A percentile compares a stretch with the other conserved stretches of the same genome.
Conservation (phyloP, 345 rosid species). For the Arabis hirsuta region DNA sequence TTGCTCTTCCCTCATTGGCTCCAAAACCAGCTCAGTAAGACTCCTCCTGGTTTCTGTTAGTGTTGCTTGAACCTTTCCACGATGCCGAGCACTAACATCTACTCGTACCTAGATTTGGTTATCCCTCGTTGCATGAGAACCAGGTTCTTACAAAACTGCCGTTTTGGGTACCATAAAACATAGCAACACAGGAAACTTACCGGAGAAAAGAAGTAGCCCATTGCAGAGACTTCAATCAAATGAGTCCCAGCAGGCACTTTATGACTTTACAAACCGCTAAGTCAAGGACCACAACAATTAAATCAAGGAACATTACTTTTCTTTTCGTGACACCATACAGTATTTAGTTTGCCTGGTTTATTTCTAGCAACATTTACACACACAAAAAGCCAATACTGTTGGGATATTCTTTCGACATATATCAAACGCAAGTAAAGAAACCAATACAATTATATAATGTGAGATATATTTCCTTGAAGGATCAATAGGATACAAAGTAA, state of each 20-base stretch:
- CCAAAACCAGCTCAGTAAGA: slow-evolving; percentile 76
- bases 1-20: slow-evolving; percentile 77
- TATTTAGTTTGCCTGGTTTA: background rate
- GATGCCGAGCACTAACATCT: slow-evolving; percentile 92
- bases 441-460: background rate
- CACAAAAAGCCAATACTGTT: background rate
- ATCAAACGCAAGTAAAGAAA: background rate
- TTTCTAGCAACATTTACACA: background rate
- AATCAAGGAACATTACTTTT: background rate
- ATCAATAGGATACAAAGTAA: slow-evolving; percentile 75
- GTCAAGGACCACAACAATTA: slow-evolving; percentile 51
- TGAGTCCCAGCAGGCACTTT: slow-evolving; percentile 85
- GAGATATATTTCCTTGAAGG: background rate
- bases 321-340: background rate
- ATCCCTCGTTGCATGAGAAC: background rate
- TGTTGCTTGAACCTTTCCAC: slow-evolving; percentile 88
- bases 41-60: slow-evolving; percentile 79
- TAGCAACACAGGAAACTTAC: slow-evolving; percentile 44
- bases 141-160: background rate
- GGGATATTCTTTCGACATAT: background rate
- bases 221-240: slow-evolving; percentile 82
- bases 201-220: slow-evolving; percentile 85
- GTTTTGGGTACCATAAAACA: slow-evolving; percentile 2
- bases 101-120: slow-evolving; percentile 67
- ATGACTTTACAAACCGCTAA: slow-evolving; percentile 50